Base-by-base conservation (phyloP, 2,329 filamentous ascomycete species). In the Sporothrix inflata region DNA sequence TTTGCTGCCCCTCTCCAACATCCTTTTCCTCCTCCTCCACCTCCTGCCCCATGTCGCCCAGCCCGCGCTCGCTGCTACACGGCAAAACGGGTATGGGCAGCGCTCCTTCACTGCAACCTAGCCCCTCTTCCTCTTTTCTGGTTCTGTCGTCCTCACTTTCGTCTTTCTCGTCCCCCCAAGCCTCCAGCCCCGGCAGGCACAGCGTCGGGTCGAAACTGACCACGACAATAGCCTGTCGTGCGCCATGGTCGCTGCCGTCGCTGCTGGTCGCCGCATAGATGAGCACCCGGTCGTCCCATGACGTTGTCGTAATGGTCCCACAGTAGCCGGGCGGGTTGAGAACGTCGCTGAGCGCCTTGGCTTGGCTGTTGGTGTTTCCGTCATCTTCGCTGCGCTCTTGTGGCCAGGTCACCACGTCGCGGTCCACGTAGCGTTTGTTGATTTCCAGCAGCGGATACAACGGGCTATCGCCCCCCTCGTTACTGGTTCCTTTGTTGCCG, bases 251-350 rank as follows among this genome's bases (percentile, higher is more conserved):
- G 42, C 77, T 78, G 24, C 76, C 73, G 3, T 74, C 69, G 11
- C 60, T 55, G 4, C 73, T 74, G 0, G 81, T 82, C 0, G 80
- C 80, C 11, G 81, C 78, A 75, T 86, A 88, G 3, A 87, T 77
- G n/a, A 87, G 73, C 4, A 81, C 82, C 14, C 83, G 78, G n/a
- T 86, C 83, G 74, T 87, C 85, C 76, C 83, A 83, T 19, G 76
- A 78, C 21, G 42, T 67, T 5, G 84, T 85, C 1, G 81, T 78
- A 1, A 86, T 77, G 8, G 78, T 76, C 0, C 83, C 81, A 3
- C 74, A 57, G 68, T 80, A 77, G 0, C 71, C 76, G 0, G 80
- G 80, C 0, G 84, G 82, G 71, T 83, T 85, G n/a, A 85, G 75
- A 1, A 84, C 68, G 0, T 67, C 72, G 60, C 83, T 77, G 4